Evolutionary conservation across 805 yeast species (phyloP), one percentile per base, ranked within the genome.

Genomic region (Saccharomycopsis fermentans): DNA sequence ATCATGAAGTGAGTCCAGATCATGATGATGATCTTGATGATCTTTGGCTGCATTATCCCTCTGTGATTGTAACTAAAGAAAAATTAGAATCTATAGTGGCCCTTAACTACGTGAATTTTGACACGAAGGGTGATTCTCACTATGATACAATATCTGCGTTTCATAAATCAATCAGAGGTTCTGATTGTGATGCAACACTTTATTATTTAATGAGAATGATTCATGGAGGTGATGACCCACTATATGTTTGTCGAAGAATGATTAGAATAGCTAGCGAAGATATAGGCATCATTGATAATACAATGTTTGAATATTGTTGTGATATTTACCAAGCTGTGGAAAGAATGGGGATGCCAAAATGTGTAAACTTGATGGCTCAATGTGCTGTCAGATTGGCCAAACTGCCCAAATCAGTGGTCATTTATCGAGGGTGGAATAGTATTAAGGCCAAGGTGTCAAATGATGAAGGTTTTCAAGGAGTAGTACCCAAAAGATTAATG

Each of bases 81-180:
- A 57, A 58, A 14, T 64, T 84, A 43, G 74, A 79, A 50, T 58
- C 69, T 62, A 64, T 80, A 55, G 63, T 82, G 67, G 65, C 75
- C 67, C 71, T 81, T 67, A 77, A 84, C 1, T 79, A 78, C 55
- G 77, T 82, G 66, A 76, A 84, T 64, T 91, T 92, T 68, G 98
- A 94, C 69, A 77, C 88, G 53, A 83, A 82, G 36, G 97, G 97
- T 0, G 99, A 94, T 65, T 81, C 83, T 4, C 99, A 94, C 69
- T 94, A 94, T 70, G 99, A 94, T 69, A 82, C 96, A 0, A 94
- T 94, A 6, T 87, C 96, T 14, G 99, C 99, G 0, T 87, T 94
- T 64, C 99, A 94, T 72, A 94, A 94, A 67, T 81, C 96, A 0
- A 81, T 94, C 0, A 77, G 99, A 59, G 99, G 99, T 0, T 80